Percentiles rank a stretch among this genome's conserved stretches.
These are phyloP conservation scores for Solanum hybrid DNA, from an alignment of 305 asterid genomes.

Conservation along the genomic window DNA sequence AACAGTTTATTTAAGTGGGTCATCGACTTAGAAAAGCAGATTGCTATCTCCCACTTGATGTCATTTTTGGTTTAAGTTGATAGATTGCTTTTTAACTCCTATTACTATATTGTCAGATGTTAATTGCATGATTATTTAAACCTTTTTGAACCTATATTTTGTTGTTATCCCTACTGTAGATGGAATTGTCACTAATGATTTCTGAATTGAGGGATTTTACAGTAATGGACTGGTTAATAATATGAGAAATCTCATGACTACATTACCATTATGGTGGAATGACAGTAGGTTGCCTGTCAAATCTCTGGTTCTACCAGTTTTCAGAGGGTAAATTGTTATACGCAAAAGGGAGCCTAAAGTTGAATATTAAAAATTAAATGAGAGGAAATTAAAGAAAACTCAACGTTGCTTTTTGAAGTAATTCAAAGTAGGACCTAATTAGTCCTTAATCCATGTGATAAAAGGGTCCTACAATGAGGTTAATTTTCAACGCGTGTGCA, in stretches of 20 bases:
- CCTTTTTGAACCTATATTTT: background rate
- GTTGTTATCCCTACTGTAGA: background rate
- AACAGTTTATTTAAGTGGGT: background rate
- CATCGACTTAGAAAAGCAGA: background rate
- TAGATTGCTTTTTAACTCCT: background rate
- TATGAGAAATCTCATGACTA: background rate
- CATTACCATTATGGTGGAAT: background rate
- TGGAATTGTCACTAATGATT: background rate
- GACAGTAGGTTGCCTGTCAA: background rate
- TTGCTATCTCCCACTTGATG: background rate
- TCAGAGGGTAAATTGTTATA: background rate
- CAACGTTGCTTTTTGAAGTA: background rate
- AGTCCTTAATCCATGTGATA: background rate
- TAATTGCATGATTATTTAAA: background rate
- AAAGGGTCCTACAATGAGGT: background rate
- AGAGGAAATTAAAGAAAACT: background rate
- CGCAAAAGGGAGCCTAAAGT: background rate
- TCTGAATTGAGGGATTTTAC: background rate
- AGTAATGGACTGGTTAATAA: background rate
- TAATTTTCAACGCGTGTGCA: background rate
- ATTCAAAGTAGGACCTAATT: background rate
- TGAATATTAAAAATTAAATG: background rate
- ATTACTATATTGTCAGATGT: background rate
- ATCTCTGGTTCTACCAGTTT: background rate
- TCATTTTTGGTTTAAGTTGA: background rate